These are phyloP conservation scores for Cercospora zeina DNA, from an alignment of 2,329 filamentous ascomycete genomes.

Conservation along the genomic window DNA sequence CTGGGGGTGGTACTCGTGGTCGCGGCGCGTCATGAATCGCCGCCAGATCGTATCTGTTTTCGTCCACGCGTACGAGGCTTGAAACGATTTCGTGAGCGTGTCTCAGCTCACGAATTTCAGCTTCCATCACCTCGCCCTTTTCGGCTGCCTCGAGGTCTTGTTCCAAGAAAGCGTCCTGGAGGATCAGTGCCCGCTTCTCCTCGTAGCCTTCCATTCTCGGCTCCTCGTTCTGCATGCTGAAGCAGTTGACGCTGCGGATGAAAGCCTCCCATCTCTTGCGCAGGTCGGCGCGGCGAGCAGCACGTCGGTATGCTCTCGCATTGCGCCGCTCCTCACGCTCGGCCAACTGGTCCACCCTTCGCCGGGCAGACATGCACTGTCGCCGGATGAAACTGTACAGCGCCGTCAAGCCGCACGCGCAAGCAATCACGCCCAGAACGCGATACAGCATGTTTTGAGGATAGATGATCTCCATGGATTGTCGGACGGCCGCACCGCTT, in stretches of 20 bases:
- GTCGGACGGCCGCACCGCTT: conserved; percentile 23
- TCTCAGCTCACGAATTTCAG: conserved; percentile 54
- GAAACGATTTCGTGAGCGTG: conserved; percentile 55
- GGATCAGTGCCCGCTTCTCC: conserved; percentile 53
- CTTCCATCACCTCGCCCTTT: conserved; percentile 45
- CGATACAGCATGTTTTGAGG: conserved; percentile 41
- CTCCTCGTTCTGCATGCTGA: conserved; percentile 39
- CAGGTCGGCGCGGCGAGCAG: conserved; percentile 55
- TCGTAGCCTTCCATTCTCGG: conserved; percentile 48
- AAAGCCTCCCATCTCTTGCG: conserved; percentile 52
- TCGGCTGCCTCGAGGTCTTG: conserved; percentile 50
- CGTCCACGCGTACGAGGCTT: conserved; percentile 34
- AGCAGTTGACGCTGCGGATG: conserved; percentile 36
- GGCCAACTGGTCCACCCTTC: conserved; percentile 55
- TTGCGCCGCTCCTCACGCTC: conserved; percentile 57
- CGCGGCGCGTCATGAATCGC: conserved; percentile 31
- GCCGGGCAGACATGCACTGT: conserved; percentile 53
- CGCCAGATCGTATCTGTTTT: conserved; percentile 38
- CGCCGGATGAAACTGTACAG: conserved; percentile 49
- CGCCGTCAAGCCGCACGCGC: conserved; percentile 48
- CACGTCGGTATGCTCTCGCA: conserved; percentile 54
- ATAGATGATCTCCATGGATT: conserved; percentile 26
- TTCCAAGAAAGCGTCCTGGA: conserved; percentile 42
- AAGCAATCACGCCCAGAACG: conserved; percentile 48
- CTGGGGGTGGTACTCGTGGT: conserved; percentile 31